Evolutionary conservation across 2,329 filamentous ascomycete species (phyloP).

Genomic region (Dothidotthia symphoricarpi): DNA sequence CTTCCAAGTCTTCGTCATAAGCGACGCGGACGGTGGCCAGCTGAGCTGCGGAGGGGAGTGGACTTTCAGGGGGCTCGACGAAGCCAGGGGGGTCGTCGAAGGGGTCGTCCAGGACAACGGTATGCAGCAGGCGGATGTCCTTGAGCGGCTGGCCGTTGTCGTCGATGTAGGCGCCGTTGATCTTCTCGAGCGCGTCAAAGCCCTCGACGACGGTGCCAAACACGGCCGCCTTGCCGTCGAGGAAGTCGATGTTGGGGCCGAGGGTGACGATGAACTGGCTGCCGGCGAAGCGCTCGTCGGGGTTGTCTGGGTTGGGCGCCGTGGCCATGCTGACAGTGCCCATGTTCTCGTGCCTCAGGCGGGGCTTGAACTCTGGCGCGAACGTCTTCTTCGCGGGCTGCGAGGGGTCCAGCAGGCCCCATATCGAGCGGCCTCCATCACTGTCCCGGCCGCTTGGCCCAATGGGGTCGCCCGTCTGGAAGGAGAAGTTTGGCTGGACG

Average conservation of each 20-base stretch:
- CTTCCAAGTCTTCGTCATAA: constrained; percentile 79
- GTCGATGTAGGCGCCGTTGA: constrained; percentile 87
- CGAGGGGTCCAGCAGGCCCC: constrained; percentile 70
- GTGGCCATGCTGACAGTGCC: constrained; percentile 99
- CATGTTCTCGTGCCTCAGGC: constrained; percentile 82
- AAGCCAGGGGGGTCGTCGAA: constrained; percentile 79
- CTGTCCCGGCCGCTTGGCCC: constrained; percentile 80
- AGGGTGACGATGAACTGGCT: constrained; percentile 95
- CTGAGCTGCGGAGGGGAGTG: constrained; percentile 78
- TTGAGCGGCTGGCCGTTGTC: constrained; percentile 82
- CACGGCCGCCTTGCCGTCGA: constrained; percentile 91
- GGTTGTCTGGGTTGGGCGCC: constrained; percentile 69
- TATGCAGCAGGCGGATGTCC: constrained; percentile 93
- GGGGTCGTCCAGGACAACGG: constrained; percentile 86
- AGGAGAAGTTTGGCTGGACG: constrained; percentile 92
- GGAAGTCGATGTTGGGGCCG: constrained; percentile 81
- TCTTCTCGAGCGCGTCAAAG: constrained; percentile 89
- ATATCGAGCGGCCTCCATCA: constrained; percentile 91
- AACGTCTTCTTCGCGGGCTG: constrained; percentile 70
- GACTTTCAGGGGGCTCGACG: constrained; percentile 74
- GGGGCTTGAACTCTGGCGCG: constrained; percentile 77
- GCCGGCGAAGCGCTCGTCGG: constrained; percentile 76
- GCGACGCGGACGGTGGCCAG: constrained; percentile 88
- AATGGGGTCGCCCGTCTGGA: constrained; percentile 92
- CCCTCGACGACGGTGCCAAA: constrained; percentile 96